phyloP scores from a whole-genome alignment of 2,329 filamentous ascomycete genomes.

The Nemania diffusa region DNA sequence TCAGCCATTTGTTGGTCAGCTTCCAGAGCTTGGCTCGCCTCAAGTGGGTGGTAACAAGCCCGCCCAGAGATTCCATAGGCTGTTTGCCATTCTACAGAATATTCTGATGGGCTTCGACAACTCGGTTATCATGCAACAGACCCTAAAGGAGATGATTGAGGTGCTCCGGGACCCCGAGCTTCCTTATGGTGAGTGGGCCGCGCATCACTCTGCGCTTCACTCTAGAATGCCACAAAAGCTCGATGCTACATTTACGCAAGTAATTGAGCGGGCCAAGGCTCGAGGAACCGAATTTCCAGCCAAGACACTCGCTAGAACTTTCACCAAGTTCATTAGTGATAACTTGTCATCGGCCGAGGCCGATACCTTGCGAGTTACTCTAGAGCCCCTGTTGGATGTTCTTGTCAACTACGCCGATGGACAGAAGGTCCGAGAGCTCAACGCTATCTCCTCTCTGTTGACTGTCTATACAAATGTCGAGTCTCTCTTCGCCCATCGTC shows the following conservation, averaged over 20 bases:
- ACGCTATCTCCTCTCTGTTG: conserved; percentile 81
- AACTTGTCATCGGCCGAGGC: conserved; percentile 79
- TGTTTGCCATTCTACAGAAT: conserved; percentile 82
- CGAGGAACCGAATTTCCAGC: conserved; percentile 90
- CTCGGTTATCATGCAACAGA: conserved; percentile 91
- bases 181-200: conserved; percentile 95
- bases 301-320: conserved; percentile 83
- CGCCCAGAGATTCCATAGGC: conserved; percentile 82
- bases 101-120: conserved; percentile 97
- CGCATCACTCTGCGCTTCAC: conserved; percentile 95
- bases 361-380: conserved; percentile 75
- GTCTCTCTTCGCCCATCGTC: conserved; percentile 85
- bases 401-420: conserved; percentile 86
- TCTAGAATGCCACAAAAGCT: conserved; percentile 96
- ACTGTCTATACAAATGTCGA: conserved; percentile 86
- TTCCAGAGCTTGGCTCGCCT: conserved; percentile 86
- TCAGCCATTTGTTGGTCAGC: conserved; percentile 89
- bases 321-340: conserved; percentile 89
- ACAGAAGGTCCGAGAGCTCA: conserved; percentile 89
- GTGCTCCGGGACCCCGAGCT: conserved; percentile 90
- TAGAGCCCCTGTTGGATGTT: conserved; percentile 81
- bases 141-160: conserved; percentile 87
- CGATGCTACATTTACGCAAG: conserved; percentile 81
- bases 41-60: conserved; percentile 92
- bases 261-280: conserved; percentile 83